Percentiles rank a stretch among this genome's conserved stretches.
Conservation (phyloP, 2,329 filamentous ascomycete genomes). For the Botrytis fragariae region DNA sequence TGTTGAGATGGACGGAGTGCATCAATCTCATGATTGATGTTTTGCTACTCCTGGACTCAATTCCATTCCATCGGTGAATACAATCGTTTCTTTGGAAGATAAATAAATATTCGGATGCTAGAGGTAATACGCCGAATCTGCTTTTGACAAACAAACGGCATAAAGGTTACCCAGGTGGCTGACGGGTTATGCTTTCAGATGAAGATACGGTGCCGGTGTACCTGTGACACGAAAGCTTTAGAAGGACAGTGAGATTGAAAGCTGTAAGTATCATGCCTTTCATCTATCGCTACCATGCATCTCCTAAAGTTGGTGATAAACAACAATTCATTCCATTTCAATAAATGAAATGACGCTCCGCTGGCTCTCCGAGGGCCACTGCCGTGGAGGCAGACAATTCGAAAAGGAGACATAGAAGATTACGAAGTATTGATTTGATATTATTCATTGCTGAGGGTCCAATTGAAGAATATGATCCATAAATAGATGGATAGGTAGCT, state of each 20-base stretch:
- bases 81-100: neutral
- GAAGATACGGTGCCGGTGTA: neutral
- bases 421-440: neutral
- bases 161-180: neutral
- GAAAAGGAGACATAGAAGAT: neutral
- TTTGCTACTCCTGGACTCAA: neutral
- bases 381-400: neutral
- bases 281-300: too few relatives aligned
- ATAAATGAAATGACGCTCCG: neutral
- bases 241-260: neutral
- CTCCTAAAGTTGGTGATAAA: neutral
- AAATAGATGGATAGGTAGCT: neutral
- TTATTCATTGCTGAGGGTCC: neutral
- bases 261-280: neutral
- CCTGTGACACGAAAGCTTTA: neutral
- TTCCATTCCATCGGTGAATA: neutral
- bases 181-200: neutral
- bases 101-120: neutral
- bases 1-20: neutral
- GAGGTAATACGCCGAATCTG: neutral
- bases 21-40: neutral
- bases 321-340: neutral
- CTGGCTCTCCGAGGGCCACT: conserved; percentile 1
- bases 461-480: neutral
- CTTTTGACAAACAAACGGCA: neutral